Base-by-base conservation (phyloP, 148 eudicot genomes). In the Spergularia marina region DNA sequence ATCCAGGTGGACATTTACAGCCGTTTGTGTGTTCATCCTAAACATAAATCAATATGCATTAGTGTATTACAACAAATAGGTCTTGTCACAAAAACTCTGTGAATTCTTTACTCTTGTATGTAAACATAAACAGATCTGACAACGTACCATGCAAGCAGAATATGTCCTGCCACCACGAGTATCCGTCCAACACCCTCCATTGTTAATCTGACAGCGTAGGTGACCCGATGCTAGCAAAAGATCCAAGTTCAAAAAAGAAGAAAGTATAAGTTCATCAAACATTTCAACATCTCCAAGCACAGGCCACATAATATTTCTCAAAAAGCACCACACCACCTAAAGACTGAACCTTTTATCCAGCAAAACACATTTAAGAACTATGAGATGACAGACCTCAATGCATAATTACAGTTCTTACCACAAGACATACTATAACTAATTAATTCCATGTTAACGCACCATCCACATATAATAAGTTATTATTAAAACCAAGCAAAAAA, bases 171-270 rank as follows among this genome's bases (percentile, higher is more conserved):
- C 98, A 66, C 87, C 86, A 64, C 86, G 88, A 68, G 90, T 87
- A 70, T 76, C 83, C 61, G 70, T 84, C 98, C 98, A 94, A 84
- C 98, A 94, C 44, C 98, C 98, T 80, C 97, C 98, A 74, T 91
- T 90, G 70, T 89, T 86, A 73, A 91, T 64, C 72, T 74, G 90
- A 82, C 98, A 94, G 55, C 91, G 91, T 57, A 90, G 62, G 57
- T 84, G 78, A 54, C 96, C 97, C 36, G 96, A 86, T 74, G 96
- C 97, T 90, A 86, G 64, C 80, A 74, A 71, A 52, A 76, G 4
- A 12, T 66, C 5, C 55, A 81, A 44, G 47, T 3, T 30, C 2
- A 74, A 25, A 1, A 55, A 34, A 49, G 36, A 30, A 30, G 36
- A 30, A 30, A 30, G 2, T 30, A 40, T 65, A 2, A 20, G 60